A percentile compares a stretch with the other conserved stretches of the same genome.
Evolutionary conservation across 2,329 filamentous ascomycete species (phyloP).

Genomic region (Purpureocillium takamizusanense): DNA sequence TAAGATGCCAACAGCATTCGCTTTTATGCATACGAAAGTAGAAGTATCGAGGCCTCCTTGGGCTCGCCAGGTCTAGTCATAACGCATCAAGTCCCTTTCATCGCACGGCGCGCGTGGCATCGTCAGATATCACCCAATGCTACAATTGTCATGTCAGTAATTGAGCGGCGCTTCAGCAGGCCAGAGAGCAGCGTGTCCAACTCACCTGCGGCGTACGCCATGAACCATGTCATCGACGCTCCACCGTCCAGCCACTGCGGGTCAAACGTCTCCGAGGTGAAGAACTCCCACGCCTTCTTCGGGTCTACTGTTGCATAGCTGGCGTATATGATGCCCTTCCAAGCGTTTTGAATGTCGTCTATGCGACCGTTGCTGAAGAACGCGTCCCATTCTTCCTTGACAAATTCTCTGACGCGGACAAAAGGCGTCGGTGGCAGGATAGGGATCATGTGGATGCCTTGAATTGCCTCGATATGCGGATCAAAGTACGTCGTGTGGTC

Average conservation of each 20-base stretch:
- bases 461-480: slow-evolving; percentile 58
- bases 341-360: slow-evolving; percentile 61
- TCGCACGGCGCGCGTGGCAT: neutral
- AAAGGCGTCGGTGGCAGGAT: slow-evolving; percentile 59
- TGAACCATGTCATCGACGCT: slow-evolving; percentile 75
- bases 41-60: too few species aligned
- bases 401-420: slow-evolving; percentile 59
- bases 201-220: slow-evolving; percentile 68
- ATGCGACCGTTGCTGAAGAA: slow-evolving; percentile 64
- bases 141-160: slow-evolving; percentile 1
- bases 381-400: slow-evolving; percentile 71
- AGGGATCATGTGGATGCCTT: slow-evolving; percentile 79
- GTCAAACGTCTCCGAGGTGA: slow-evolving; percentile 57
- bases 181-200: too few species aligned
- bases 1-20: too few species aligned
- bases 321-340: slow-evolving; percentile 77
- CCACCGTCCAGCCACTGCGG: slow-evolving; percentile 69
- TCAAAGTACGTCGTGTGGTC: slow-evolving; percentile 92
- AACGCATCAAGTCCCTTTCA: too few species aligned
- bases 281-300: slow-evolving; percentile 62
- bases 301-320: slow-evolving; percentile 76
- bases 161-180: too few species aligned
- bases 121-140: slow-evolving; percentile 5
- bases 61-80: too few species aligned
- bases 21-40: too few species aligned